These are phyloP conservation scores for Arctium lappa DNA, from an alignment of 129 eudicot species.

Conservation along the genomic window DNA sequence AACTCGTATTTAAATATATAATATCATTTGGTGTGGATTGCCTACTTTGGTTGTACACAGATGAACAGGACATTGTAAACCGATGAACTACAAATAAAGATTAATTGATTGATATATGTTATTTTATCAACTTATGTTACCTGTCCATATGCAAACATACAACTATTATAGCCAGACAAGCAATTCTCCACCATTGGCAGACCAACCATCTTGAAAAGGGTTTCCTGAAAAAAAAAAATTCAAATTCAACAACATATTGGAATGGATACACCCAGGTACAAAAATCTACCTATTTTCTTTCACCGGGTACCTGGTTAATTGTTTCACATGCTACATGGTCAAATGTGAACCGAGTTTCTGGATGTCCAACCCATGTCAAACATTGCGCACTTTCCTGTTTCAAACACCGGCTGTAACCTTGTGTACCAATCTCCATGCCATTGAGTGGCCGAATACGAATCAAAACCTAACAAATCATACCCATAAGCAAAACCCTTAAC, in stretches of 20 bases:
- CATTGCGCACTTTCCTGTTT: conserved; percentile 83
- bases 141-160: conserved; percentile 97
- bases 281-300: background rate
- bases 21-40: background rate
- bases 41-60: background rate
- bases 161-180: conserved; percentile 90
- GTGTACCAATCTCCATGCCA: conserved; percentile 55
- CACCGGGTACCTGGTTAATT: conserved; percentile 60
- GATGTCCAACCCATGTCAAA: conserved; percentile 79
- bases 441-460: conserved; percentile 78
- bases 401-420: conserved; percentile 69
- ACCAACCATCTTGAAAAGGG: conserved; percentile 87
- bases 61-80: background rate
- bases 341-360: conserved; percentile 81
- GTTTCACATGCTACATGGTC: conserved; percentile 96
- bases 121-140: conserved; percentile 31
- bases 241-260: background rate
- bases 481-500: background rate
- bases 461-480: conserved; percentile 53
- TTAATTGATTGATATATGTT: background rate
- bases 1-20: background rate
- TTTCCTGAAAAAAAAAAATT: conserved; percentile 56
- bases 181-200: conserved; percentile 97
- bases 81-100: background rate
- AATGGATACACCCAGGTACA: background rate